Conservation (phyloP, 2,329 filamentous ascomycete genomes). For the Xylariales sp. region DNA sequence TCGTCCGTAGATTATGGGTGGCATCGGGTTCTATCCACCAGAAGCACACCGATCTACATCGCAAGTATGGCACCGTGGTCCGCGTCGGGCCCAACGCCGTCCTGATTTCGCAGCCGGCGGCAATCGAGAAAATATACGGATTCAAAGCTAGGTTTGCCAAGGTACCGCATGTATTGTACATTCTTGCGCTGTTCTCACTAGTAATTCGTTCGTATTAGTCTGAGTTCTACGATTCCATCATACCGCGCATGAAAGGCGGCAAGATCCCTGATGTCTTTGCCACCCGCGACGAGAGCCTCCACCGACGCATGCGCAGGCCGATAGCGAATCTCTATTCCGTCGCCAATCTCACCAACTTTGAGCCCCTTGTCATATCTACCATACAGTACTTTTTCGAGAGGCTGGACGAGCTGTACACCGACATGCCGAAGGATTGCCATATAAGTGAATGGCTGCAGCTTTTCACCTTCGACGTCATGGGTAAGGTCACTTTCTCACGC, state of each 20-base stretch:
- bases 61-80: not conserved
- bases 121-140: not conserved
- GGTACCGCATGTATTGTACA: not conserved
- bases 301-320: not conserved
- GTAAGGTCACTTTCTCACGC: not conserved
- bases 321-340: not conserved
- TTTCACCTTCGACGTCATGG: not conserved
- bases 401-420: not conserved
- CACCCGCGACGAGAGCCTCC: not conserved
- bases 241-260: not conserved
- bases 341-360: not conserved
- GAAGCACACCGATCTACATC: not conserved
- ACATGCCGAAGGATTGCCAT: not conserved
- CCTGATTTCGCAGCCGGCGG: not conserved
- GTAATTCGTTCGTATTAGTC: too few species aligned
- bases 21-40: not conserved
- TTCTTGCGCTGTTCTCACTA: too few species aligned
- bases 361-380: not conserved
- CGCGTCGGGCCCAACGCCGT: conserved; percentile 3
- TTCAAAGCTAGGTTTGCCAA: not conserved
- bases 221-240: not conserved
- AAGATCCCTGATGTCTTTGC: not conserved
- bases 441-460: conserved; percentile 3
- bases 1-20: not conserved
- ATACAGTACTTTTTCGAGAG: not conserved